Percentiles rank a stretch among this genome's conserved stretches.
These are phyloP conservation scores for Syzygium syzygioides DNA, from an alignment of 441 rosid genomes.

Conservation along the genomic window DNA sequence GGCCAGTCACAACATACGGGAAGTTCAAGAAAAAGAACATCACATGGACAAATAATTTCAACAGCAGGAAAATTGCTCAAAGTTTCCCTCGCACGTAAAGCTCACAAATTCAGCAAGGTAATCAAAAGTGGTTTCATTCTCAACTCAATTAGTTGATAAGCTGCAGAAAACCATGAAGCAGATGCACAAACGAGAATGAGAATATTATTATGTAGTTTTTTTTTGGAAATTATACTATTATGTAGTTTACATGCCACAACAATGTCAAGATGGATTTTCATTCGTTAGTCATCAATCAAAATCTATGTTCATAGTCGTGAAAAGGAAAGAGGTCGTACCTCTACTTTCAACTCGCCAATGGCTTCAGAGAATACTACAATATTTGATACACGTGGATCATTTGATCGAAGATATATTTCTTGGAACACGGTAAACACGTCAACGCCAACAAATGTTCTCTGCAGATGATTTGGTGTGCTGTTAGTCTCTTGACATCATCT, in stretches of 20 bases:
- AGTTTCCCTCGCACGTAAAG: neutral
- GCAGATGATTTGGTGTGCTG: conserved; percentile 6
- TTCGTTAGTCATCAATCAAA: neutral
- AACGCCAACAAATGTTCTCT: conserved; percentile 95
- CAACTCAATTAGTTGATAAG: neutral
- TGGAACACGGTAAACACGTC: conserved; percentile 81
- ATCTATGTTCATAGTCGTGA: neutral
- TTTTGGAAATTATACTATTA: neutral
- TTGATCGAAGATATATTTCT: conserved; percentile 67
- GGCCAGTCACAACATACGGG: neutral
- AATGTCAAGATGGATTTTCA: neutral
- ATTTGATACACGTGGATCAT: conserved; percentile 82
- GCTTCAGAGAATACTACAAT: conserved; percentile 76
- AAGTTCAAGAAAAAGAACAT: neutral
- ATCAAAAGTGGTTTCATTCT: neutral
- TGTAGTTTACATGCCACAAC: neutral
- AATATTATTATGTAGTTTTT: neutral
- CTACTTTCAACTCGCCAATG: conserved; percentile 89
- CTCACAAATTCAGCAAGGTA: neutral
- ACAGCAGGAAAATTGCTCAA: neutral
- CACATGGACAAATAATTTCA: neutral
- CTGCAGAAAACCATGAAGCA: neutral
- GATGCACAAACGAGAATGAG: neutral
- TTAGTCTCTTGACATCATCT: neutral
- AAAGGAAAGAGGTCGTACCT: conserved; percentile 41